phyloP scores from a whole-genome alignment of 768 basidiomycete species.

The Coprinopsis marcescibilis region DNA sequence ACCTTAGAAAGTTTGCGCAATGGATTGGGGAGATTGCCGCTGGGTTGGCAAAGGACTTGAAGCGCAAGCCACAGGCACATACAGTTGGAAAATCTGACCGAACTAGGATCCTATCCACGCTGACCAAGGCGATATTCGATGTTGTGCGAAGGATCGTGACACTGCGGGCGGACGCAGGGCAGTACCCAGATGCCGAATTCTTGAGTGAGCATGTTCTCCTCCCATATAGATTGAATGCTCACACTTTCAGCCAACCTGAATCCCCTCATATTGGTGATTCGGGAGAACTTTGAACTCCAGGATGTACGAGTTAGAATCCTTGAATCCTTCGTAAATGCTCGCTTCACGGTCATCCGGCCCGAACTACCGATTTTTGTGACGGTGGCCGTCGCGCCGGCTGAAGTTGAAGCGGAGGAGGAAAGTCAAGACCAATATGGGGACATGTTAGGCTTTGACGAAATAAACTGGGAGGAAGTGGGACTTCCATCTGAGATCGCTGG shows the following conservation, averaged over 20 bases:
- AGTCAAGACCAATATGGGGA: slow-evolving; percentile 72
- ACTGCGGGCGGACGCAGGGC: not conserved
- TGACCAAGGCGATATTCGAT: not conserved
- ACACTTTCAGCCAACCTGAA: slow-evolving; percentile 14
- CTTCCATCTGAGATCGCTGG: slow-evolving; percentile 38
- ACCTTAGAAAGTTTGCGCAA: slow-evolving; percentile 36
- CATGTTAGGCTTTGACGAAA: slow-evolving; percentile 48
- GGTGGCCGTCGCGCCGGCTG: slow-evolving; percentile 16
- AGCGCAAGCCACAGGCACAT: slow-evolving; percentile 7
- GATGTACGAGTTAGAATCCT: slow-evolving; percentile 23
- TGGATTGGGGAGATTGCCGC: slow-evolving; percentile 64
- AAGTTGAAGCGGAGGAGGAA: slow-evolving; percentile 46
- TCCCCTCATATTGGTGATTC: slow-evolving; percentile 10
- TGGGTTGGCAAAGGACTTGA: slow-evolving; percentile 51
- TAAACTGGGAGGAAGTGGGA: slow-evolving; percentile 53
- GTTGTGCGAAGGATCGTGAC: not conserved
- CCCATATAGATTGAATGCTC: not conserved
- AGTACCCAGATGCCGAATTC: slow-evolving; percentile 13
- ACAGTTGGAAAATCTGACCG: not conserved
- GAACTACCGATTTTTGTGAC: slow-evolving; percentile 24
- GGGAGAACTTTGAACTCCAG: slow-evolving; percentile 5
- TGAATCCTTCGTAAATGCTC: slow-evolving; percentile 54
- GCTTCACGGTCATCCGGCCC: slow-evolving; percentile 42
- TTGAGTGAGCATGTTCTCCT: slow-evolving; percentile 11
- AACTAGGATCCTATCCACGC: no score